Conservation (phyloP, 2,329 filamentous ascomycete genomes). For the Cadophora malorum region DNA sequence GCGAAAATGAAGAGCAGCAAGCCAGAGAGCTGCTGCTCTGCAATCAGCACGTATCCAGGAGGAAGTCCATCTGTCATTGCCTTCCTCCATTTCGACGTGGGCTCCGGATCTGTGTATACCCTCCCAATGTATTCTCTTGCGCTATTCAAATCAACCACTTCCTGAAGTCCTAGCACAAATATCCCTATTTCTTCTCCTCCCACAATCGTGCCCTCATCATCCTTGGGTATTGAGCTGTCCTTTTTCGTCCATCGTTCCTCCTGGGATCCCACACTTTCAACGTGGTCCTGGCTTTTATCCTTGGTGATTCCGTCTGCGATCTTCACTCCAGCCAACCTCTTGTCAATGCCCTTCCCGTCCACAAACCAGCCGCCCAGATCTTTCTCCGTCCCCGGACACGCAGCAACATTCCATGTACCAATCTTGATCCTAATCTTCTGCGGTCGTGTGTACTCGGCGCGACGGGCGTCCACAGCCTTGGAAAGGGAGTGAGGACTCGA, state of each 20-base stretch:
- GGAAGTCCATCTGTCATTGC: constrained; percentile 78
- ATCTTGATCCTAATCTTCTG: constrained; percentile 84
- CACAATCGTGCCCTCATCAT: constrained; percentile 49
- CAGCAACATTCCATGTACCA: constrained; percentile 94
- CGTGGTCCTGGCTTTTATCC: constrained; percentile 43
- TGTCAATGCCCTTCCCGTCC: constrained; percentile 72
- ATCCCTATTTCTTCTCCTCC: constrained; percentile 78
- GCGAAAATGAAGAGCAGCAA: constrained; percentile 86
- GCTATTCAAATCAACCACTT: constrained; percentile 85
- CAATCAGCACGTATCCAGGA: constrained; percentile 75
- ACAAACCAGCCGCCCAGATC: constrained; percentile 92
- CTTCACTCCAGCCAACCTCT: constrained; percentile 63
- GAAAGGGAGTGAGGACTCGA: constrained; percentile 64
- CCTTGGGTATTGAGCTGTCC: constrained; percentile 53
- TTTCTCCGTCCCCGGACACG: constrained; percentile 82
- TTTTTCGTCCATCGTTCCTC: constrained; percentile 53
- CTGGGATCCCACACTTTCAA: constrained; percentile 54
- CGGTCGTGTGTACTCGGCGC: constrained; percentile 78
- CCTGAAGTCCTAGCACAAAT: constrained; percentile 90
- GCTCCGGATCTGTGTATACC: constrained; percentile 74
- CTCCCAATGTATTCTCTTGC: constrained; percentile 77
- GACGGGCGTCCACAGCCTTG: constrained; percentile 71
- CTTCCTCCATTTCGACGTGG: constrained; percentile 80
- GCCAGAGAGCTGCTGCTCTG: constrained; percentile 85
- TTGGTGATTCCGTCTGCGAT: constrained; percentile 49